phyloP scores from a whole-genome alignment of 2,329 filamentous ascomycete genomes.

The Neocucurbitaria cava region DNA sequence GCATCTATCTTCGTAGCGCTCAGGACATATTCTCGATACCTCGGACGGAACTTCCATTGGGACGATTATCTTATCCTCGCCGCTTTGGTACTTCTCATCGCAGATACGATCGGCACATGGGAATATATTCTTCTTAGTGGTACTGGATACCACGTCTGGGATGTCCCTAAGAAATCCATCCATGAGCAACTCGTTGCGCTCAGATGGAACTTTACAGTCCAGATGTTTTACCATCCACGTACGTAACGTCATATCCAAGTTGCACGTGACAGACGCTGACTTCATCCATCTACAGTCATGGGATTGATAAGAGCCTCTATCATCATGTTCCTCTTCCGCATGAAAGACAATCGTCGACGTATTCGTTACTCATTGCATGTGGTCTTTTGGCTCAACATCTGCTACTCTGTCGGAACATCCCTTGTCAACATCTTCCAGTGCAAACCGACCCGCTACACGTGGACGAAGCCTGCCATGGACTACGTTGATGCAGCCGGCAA shows the following conservation, averaged over 20 bases:
- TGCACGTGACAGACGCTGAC: constrained; percentile 2
- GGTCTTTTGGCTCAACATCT: constrained; percentile 46
- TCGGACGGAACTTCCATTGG: constrained; percentile 42
- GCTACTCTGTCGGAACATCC: constrained; percentile 43
- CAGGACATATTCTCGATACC: constrained; percentile 36
- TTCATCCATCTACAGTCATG: constrained; percentile 26
- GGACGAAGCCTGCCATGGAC: constrained; percentile 40
- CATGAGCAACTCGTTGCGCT: constrained; percentile 32
- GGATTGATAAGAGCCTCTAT: constrained; percentile 47
- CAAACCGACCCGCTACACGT: constrained; percentile 39
- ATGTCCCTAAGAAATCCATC: constrained; percentile 40
- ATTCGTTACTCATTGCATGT: constrained; percentile 41
- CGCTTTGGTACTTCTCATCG: constrained; percentile 31
- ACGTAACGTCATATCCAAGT: constrained; percentile 1
- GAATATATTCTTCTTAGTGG: constrained; percentile 39
- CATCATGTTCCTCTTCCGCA: constrained; percentile 48
- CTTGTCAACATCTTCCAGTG: constrained; percentile 47
- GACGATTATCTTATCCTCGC: constrained; percentile 42
- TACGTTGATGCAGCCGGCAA: constrained; percentile 34
- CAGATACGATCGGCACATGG: constrained; percentile 32
- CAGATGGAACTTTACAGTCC: constrained; percentile 46
- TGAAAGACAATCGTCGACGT: constrained; percentile 40
- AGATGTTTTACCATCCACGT: constrained; percentile 47
- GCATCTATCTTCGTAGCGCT: constrained; percentile 35
- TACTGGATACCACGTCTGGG: constrained; percentile 42